Percentiles rank a stretch among this genome's conserved stretches.
Conservation (phyloP, 1,284 basidiomycete genomes). For the Ganoderma meredithae region DNA sequence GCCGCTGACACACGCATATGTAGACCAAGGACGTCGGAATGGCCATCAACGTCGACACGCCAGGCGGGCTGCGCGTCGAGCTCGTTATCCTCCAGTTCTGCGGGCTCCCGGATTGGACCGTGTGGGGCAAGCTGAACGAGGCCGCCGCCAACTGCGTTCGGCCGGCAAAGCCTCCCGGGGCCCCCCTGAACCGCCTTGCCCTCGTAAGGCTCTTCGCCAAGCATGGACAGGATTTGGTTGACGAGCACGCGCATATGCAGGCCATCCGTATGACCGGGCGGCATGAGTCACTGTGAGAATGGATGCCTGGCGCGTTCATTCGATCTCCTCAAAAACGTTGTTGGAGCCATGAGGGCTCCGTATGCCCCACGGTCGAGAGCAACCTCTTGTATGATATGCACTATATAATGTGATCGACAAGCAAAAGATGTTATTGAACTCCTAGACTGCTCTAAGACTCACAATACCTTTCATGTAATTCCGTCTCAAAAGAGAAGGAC, state of each 20-base stretch:
- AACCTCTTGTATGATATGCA: not conserved
- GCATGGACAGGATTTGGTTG: constrained; percentile 8
- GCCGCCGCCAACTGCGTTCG: constrained; percentile 12
- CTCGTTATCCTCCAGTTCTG: constrained; percentile 23
- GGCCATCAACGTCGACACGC: not conserved
- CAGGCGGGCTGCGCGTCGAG: constrained; percentile 12
- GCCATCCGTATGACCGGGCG: constrained; percentile 7
- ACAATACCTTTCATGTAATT: no score
- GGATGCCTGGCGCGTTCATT: constrained; percentile 6
- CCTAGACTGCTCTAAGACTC: not conserved
- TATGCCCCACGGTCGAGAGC: not conserved
- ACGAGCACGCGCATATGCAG: constrained; percentile 13
- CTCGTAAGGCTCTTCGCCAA: constrained; percentile 14
- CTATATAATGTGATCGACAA: not conserved
- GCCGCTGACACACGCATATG: no score
- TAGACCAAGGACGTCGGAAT: constrained; percentile 7
- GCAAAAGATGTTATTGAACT: not conserved
- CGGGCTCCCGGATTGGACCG: constrained; percentile 11
- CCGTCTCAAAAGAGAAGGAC: no score
- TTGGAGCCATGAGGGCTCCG: not conserved
- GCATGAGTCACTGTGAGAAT: not conserved
- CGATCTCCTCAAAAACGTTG: not conserved
- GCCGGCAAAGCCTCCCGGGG: constrained; percentile 14
- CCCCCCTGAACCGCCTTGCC: constrained; percentile 5
- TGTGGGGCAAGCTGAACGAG: constrained; percentile 16